phyloP scores from a whole-genome alignment of 345 rosid genomes.

The Populus pruinosa region DNA sequence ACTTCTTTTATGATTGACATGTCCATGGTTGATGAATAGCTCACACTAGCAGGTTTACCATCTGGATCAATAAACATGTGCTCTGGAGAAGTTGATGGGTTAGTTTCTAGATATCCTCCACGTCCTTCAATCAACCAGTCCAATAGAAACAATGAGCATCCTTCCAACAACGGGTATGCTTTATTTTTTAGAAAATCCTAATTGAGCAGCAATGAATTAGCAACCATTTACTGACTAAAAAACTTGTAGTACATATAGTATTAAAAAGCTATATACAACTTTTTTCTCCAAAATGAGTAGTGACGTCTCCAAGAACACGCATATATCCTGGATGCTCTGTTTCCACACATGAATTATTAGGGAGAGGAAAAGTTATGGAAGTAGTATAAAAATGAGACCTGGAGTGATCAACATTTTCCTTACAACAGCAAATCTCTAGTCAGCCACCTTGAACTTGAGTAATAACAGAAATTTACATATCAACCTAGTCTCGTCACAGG shows the following conservation, averaged over 20 bases:
- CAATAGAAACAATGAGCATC: constrained; percentile 67
- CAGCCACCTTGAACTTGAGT: neutral
- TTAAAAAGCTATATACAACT: neutral
- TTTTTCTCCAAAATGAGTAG: neutral
- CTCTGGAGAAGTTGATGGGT: constrained; percentile 97
- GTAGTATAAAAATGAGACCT: no score
- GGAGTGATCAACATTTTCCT: neutral
- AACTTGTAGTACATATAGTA: neutral
- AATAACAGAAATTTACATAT: neutral
- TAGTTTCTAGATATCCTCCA: constrained; percentile 74
- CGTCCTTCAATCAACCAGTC: constrained; percentile 88
- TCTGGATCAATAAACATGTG: constrained; percentile 75
- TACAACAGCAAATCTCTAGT: neutral
- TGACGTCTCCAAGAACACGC: neutral
- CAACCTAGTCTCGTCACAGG: neutral
- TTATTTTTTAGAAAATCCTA: constrained; percentile 75
- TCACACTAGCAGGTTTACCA: constrained; percentile 76
- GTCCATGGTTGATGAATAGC: constrained; percentile 98
- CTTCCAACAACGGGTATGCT: constrained; percentile 86
- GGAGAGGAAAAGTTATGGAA: neutral
- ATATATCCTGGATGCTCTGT: neutral
- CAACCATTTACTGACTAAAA: neutral
- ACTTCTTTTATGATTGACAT: constrained; percentile 76
- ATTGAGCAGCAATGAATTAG: constrained; percentile 1
- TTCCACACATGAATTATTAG: neutral